Conservation (phyloP, 495 filamentous ascomycete species). For the Penicillium ochrochloron region DNA sequence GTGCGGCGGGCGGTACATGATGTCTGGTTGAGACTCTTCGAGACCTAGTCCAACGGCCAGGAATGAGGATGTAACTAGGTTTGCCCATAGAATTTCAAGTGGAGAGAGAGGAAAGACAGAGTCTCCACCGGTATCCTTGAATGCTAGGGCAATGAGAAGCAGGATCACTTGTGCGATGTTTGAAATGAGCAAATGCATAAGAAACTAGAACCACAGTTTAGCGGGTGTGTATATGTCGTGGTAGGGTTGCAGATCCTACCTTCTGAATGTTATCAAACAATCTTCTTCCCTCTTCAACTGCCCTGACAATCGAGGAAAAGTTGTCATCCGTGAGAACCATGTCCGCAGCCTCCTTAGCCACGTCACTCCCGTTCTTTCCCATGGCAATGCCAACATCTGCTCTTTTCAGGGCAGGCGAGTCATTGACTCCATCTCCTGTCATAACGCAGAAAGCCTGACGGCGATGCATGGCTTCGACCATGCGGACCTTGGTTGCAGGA, state of each 20-base stretch:
- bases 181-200: slow-evolving; percentile 71
- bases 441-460: slow-evolving; percentile 68
- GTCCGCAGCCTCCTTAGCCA: slow-evolving; percentile 87
- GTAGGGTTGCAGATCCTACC: slow-evolving; percentile 21
- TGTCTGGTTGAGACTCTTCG: slow-evolving; percentile 66
- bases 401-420: slow-evolving; percentile 75
- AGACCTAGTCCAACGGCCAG: slow-evolving; percentile 76
- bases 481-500: slow-evolving; percentile 71
- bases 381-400: slow-evolving; percentile 88
- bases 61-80: slow-evolving; percentile 76
- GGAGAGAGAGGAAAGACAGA: slow-evolving; percentile 79
- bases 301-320: slow-evolving; percentile 76
- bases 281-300: slow-evolving; percentile 71
- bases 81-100: slow-evolving; percentile 78
- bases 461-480: slow-evolving; percentile 72
- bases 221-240: background rate
- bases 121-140: slow-evolving; percentile 64
- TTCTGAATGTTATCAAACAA: slow-evolving; percentile 86
- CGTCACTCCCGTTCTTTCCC: slow-evolving; percentile 81
- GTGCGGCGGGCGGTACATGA: slow-evolving; percentile 74
- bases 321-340: slow-evolving; percentile 91
- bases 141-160: slow-evolving; percentile 71
- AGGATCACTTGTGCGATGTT: slow-evolving; percentile 78
- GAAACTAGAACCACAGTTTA: slow-evolving; percentile 47
- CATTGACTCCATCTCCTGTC: slow-evolving; percentile 86